Percentiles rank a stretch among this genome's conserved stretches.
phyloP scores from a whole-genome alignment of 805 yeast species.

The Teunomyces pallodes region DNA sequence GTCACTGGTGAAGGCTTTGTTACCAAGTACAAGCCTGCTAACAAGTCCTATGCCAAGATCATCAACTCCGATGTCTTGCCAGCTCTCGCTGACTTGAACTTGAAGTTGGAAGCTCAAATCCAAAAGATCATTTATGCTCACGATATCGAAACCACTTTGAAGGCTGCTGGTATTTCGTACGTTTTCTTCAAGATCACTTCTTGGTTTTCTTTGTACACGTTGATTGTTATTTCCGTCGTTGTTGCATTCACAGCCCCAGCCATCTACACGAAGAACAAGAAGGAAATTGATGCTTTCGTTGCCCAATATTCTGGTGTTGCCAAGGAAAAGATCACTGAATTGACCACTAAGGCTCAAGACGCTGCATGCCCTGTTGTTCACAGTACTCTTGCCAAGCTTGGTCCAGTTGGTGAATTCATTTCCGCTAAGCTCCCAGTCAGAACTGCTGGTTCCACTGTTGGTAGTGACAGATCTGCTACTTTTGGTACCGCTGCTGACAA shows the following conservation, averaged over 20 bases:
- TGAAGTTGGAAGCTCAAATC: conserved; percentile 49
- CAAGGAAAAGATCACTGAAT: conserved; percentile 49
- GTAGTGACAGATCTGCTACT: conserved; percentile 21
- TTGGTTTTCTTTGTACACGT: conserved; percentile 68
- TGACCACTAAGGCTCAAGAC: conserved; percentile 34
- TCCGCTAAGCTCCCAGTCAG: conserved; percentile 58
- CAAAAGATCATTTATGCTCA: conserved; percentile 64
- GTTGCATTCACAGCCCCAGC: conserved; percentile 73
- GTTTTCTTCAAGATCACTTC: conserved; percentile 70
- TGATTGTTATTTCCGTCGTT: conserved; percentile 56
- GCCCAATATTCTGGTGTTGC: conserved; percentile 44
- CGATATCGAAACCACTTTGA: conserved; percentile 69
- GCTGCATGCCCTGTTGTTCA: conserved; percentile 57
- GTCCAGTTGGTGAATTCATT: conserved; percentile 64
- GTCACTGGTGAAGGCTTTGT: conserved; percentile 80
- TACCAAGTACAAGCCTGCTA: conserved; percentile 68
- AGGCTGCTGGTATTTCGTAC: conserved; percentile 66
- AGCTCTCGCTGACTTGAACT: conserved; percentile 43
- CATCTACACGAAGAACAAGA: conserved; percentile 69
- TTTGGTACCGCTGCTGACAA: conserved; percentile 16
- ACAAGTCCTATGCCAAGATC: conserved; percentile 32
- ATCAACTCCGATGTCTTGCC: conserved; percentile 41
- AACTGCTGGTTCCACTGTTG: conserved; percentile 72
- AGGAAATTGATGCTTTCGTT: conserved; percentile 68
- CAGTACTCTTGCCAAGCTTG: conserved; percentile 55